Percentiles rank a stretch among this genome's conserved stretches.
phyloP scores from a whole-genome alignment of 306 rosid species.

The Abrus pulchellus region DNA sequence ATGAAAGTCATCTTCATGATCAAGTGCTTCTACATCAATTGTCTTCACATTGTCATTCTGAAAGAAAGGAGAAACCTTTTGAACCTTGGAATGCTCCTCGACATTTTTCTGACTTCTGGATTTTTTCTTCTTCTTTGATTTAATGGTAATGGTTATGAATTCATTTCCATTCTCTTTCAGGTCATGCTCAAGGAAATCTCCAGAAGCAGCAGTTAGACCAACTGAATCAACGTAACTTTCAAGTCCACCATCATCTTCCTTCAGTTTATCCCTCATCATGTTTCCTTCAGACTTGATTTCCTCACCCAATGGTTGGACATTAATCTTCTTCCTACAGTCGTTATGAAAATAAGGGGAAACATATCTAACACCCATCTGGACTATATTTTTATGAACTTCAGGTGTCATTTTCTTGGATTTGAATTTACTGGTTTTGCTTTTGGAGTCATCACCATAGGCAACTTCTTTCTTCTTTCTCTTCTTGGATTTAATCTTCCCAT shows the following conservation, averaged over 20 bases:
- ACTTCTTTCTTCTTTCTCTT: background rate
- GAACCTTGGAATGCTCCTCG: background rate
- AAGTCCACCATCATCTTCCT: background rate
- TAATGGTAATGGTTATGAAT: background rate
- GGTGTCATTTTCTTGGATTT: background rate
- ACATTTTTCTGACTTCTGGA: too few relatives aligned
- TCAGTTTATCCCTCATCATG: background rate
- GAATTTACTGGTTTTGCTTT: background rate
- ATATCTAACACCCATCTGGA: background rate
- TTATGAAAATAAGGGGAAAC: slow-evolving; percentile 40
- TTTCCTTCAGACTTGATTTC: background rate
- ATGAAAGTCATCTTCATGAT: background rate
- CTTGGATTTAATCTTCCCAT: background rate
- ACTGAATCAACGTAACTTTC: slow-evolving; percentile 14
- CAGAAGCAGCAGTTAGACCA: background rate
- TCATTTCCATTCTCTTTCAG: background rate
- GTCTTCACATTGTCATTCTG: background rate
- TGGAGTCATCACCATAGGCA: background rate
- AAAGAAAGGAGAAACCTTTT: slow-evolving; percentile 35
- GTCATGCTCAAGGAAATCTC: too few relatives aligned
- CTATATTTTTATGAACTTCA: background rate
- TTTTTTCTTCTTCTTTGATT: background rate
- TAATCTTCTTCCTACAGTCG: background rate
- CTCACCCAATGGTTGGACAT: background rate
- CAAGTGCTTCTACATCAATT: background rate